Percentiles rank a stretch among this genome's conserved stretches.
Conservation (phyloP, 768 basidiomycete species). For the Candolleomyces eurysporus region DNA sequence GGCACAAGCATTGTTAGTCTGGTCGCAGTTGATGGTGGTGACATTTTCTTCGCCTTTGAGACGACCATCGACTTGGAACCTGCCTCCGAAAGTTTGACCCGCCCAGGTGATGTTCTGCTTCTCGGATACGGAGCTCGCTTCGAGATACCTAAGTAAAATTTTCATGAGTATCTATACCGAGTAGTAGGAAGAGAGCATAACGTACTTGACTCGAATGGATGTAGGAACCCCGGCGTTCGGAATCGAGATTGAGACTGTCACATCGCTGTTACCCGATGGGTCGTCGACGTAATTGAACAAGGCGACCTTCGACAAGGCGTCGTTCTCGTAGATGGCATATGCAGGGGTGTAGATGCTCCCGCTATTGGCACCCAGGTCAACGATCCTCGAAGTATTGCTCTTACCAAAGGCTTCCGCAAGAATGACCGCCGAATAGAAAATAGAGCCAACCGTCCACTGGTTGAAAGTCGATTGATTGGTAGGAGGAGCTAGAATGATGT, state of each 20-base stretch:
- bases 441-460: constrained; percentile 74
- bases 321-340: constrained; percentile 74
- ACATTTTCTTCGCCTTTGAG: constrained; percentile 54
- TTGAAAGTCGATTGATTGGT: constrained; percentile 57
- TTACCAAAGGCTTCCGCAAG: constrained; percentile 68
- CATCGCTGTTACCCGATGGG: constrained; percentile 51
- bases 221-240: constrained; percentile 40
- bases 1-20: constrained; percentile 47
- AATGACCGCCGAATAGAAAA: constrained; percentile 73
- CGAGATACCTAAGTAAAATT: constrained; percentile 45
- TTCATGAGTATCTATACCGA: constrained; percentile 31
- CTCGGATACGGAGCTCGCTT: constrained; percentile 53
- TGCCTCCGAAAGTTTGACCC: constrained; percentile 65
- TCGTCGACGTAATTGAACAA: constrained; percentile 75
- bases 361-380: constrained; percentile 57
- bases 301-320: constrained; percentile 55
- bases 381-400: constrained; percentile 57
- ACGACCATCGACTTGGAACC: constrained; percentile 67
- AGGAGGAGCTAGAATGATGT: constrained; percentile 38
- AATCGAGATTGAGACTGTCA: constrained; percentile 50
- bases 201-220: constrained; percentile 52
- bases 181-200: constrained; percentile 47
- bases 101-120: constrained; percentile 76
- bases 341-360: constrained; percentile 52
- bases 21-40: constrained; percentile 59